These are phyloP conservation scores for Rhododendron williamsianum DNA, from an alignment of 148 eudicot genomes.

Conservation along the genomic window DNA sequence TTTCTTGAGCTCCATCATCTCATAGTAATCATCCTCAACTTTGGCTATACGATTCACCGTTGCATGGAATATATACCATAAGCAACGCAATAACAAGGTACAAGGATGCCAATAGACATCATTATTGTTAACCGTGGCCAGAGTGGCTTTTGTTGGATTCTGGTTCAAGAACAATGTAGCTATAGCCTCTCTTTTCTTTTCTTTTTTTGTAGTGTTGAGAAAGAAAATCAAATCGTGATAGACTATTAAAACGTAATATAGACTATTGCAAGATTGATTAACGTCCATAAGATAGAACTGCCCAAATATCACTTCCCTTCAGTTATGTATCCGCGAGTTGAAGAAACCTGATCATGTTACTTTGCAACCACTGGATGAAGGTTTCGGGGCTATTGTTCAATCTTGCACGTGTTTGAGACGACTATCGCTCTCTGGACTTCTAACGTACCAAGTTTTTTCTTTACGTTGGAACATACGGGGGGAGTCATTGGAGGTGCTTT, in stretches of 20 bases:
- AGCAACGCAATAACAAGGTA: constrained; percentile 52
- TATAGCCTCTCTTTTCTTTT: too few relatives aligned
- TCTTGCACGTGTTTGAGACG: constrained; percentile 39
- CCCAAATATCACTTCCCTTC: constrained; percentile 61
- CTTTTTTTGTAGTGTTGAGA: too few relatives aligned
- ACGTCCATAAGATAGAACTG: constrained; percentile 29
- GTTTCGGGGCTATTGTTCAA: constrained; percentile 73
- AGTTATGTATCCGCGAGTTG: constrained; percentile 54
- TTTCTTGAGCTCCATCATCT: constrained; percentile 80
- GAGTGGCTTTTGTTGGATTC: constrained; percentile 81
- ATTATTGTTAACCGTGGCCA: constrained; percentile 72
- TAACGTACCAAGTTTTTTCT: background rate
- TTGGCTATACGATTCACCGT: constrained; percentile 69
- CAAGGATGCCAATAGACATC: constrained; percentile 52
- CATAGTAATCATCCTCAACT: constrained; percentile 75
- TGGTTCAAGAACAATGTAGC: constrained; percentile 22
- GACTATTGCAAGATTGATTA: too few relatives aligned
- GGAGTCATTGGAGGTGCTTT: background rate
- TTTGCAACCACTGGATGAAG: constrained; percentile 61
- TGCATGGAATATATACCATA: constrained; percentile 65
- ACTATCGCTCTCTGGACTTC: background rate
- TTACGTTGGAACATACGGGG: background rate
- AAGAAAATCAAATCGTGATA: too few relatives aligned
- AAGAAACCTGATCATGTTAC: constrained; percentile 60
- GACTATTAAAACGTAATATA: too few relatives aligned